Evolutionary conservation across 495 filamentous ascomycete species (phyloP).

Genomic region (Hypoxylon crocopeplum): DNA sequence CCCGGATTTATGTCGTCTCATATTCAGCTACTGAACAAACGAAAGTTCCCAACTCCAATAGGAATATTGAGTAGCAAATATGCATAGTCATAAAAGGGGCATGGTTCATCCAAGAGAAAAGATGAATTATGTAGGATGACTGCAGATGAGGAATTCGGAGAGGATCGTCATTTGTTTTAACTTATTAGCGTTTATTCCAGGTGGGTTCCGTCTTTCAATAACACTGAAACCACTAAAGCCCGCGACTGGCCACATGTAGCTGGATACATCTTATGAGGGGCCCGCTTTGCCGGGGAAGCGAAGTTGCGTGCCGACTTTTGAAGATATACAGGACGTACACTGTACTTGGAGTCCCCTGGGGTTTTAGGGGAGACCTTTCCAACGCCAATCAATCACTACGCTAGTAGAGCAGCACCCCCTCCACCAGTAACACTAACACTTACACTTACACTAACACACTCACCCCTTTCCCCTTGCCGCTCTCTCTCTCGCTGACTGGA

Average conservation of each 20-base stretch:
- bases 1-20: too few species aligned
- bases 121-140: too few species aligned
- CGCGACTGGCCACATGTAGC: slow-evolving; percentile 7
- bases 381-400: slow-evolving; percentile 32
- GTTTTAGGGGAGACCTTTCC: slow-evolving; percentile 35
- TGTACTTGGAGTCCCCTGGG: slow-evolving; percentile 1
- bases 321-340: background rate
- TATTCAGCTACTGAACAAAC: too few species aligned
- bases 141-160: too few species aligned
- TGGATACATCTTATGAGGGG: slow-evolving; percentile 15
- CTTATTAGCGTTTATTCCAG: too few species aligned
- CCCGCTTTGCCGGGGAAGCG: slow-evolving; percentile 16
- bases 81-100: background rate
- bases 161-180: too few species aligned
- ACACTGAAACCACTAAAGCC: too few species aligned
- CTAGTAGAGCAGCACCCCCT: too few species aligned
- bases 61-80: too few species aligned
- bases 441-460: background rate
- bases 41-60: too few species aligned
- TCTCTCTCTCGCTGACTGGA: slow-evolving; percentile 16
- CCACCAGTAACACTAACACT: background rate
- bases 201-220: too few species aligned
- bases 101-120: background rate
- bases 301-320: background rate
- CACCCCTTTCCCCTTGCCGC: slow-evolving; percentile 24